Evolutionary conservation across 768 basidiomycete genomes (phyloP).

Genomic region (Boletus insuetus): DNA sequence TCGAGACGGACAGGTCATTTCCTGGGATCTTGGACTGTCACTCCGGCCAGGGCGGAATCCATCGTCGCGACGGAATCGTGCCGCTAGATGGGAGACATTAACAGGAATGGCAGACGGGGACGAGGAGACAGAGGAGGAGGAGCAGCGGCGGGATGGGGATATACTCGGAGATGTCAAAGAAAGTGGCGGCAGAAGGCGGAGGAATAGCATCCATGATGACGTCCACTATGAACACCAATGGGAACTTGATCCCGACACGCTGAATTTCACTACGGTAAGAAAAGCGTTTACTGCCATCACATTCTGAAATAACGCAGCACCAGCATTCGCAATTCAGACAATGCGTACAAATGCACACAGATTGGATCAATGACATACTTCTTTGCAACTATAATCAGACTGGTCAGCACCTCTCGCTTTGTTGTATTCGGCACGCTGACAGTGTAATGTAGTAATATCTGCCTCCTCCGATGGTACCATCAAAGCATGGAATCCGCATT

Average conservation of each 20-base stretch:
- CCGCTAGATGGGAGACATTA: slow-evolving; percentile 70
- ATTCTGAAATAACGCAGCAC: slow-evolving; percentile 11
- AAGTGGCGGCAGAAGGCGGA: slow-evolving; percentile 33
- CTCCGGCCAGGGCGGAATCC: slow-evolving; percentile 45
- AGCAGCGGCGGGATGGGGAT: slow-evolving; percentile 70
- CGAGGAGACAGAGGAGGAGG: slow-evolving; percentile 65
- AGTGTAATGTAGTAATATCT: slow-evolving; percentile 62
- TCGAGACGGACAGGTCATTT: slow-evolving; percentile 82
- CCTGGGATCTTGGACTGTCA: slow-evolving; percentile 79
- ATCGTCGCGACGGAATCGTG: slow-evolving; percentile 21
- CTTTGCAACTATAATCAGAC: slow-evolving; percentile 93
- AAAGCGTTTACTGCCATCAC: not conserved
- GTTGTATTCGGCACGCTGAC: slow-evolving; percentile 5
- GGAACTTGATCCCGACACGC: slow-evolving; percentile 66
- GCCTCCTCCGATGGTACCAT: slow-evolving; percentile 95
- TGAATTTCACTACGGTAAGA: slow-evolving; percentile 50
- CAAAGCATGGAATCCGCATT: slow-evolving; percentile 90
- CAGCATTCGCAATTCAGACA: slow-evolving; percentile 76
- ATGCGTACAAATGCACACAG: slow-evolving; percentile 83
- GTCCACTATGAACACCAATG: slow-evolving; percentile 72
- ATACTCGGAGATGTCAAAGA: slow-evolving; percentile 69
- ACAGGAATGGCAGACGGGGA: slow-evolving; percentile 83
- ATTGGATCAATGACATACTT: slow-evolving; percentile 95
- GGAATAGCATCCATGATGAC: slow-evolving; percentile 27
- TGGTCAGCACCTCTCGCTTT: slow-evolving; percentile 39